Evolutionary conservation across 2,329 filamentous ascomycete genomes (phyloP), one percentile per base, ranked within the genome.

Genomic region (Alternaria atra): DNA sequence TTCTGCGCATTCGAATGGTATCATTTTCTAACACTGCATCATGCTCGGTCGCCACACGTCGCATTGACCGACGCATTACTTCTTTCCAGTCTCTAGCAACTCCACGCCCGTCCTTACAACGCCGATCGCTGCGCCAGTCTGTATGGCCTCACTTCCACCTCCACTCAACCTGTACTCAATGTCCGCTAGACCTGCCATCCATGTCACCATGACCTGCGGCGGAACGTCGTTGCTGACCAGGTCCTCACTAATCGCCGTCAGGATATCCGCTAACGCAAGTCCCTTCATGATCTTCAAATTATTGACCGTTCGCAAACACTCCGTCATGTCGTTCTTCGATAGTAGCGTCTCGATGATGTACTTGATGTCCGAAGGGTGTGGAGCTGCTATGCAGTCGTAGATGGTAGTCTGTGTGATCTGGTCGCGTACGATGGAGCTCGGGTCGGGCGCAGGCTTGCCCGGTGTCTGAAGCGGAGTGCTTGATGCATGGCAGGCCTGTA

Each of bases 341-440:
- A 98, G 86, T 32, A 99, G 85, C 0, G 93, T 97, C 67, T 90
- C 86, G 67, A 94, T 85, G 55, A 99, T 98, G 70, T 91, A 88
- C 67, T 87, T 86, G 73, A 98, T 93, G 71, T 97, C 94, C 25
- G 90, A 88, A 0, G 95, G 95, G 68, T 96, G 94, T 4, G 95
- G 95, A 2, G 94, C 94, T 8, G 95, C 95, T 75, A 99, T 97
- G 80, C 95, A 99, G 79, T 93, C 94, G 84, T 97, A 99, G 74
- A 99, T 98, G 7, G 89, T 90, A 20, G 92, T 93, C 76, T 97
- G 91, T 35, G 91, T 97, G 68, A 97, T 97, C 68, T 92, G 87
- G 61, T 98, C 94, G 40, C 93, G 86, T 56, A 90, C 84, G 29
- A 94, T 88, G 55, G 80, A 86, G 83, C 64, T 90, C 83, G 63